phyloP scores from a whole-genome alignment of 805 yeast species.

The Brettanomyces sp. region DNA sequence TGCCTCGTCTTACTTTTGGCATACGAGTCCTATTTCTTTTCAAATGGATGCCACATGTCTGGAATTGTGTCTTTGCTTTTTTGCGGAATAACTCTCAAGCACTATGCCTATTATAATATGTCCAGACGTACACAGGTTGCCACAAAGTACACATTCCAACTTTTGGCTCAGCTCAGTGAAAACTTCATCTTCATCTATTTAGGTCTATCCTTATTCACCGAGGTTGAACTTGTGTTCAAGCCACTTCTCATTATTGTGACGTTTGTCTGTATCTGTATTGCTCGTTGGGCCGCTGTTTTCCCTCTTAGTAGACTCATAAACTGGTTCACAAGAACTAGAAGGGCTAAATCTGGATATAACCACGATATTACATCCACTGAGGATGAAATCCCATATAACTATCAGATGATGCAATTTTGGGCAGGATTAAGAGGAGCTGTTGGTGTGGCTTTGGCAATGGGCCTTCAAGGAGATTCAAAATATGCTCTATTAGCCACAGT shows the following conservation, averaged over 20 bases:
- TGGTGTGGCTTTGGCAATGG: conserved; percentile 98
- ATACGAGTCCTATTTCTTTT: conserved; percentile 92
- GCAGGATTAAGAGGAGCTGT: conserved; percentile 99
- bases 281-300: conserved; percentile 96
- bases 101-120: conserved; percentile 96
- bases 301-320: conserved; percentile 82
- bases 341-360: conserved; percentile 29
- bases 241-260: conserved; percentile 89
- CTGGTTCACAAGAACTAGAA: conserved; percentile 59
- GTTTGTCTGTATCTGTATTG: conserved; percentile 80
- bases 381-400: conserved; percentile 81
- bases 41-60: conserved; percentile 99
- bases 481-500: conserved; percentile 88
- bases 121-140: conserved; percentile 95
- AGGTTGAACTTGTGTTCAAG: conserved; percentile 89
- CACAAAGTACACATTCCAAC: conserved; percentile 87
- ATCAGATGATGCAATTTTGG: conserved; percentile 99
- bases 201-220: conserved; percentile 91
- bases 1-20: conserved; percentile 86
- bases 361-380: conserved; percentile 10
- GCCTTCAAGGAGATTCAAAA: conserved; percentile 89
- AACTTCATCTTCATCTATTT: conserved; percentile 93
- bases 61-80: conserved; percentile 92
- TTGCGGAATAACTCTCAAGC: conserved; percentile 94
- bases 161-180: conserved; percentile 90